Conservation (phyloP, 257 asterid genomes). For the Nicotiana paniculata region DNA sequence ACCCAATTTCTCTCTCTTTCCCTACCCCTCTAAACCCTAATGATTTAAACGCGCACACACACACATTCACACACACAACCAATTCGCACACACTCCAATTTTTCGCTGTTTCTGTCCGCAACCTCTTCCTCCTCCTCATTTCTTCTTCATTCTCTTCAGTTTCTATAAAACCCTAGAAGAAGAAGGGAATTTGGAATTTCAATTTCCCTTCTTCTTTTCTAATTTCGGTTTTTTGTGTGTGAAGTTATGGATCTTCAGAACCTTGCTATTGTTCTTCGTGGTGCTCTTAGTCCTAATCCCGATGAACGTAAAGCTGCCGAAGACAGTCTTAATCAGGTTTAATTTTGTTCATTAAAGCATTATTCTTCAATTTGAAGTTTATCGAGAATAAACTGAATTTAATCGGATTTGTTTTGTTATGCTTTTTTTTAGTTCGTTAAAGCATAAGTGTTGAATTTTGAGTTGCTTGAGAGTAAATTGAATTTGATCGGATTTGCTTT, state of each 20-base stretch:
- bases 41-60: conserved; percentile 12
- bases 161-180: neutral
- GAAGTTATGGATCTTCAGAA: conserved; percentile 71
- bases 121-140: neutral
- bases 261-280: conserved; percentile 62
- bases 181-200: neutral
- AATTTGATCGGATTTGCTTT: neutral
- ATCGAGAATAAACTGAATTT: neutral
- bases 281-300: conserved; percentile 81
- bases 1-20: neutral
- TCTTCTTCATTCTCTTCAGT: neutral
- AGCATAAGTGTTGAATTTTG: neutral
- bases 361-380: neutral
- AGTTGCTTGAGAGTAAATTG: neutral
- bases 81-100: conserved; percentile 1
- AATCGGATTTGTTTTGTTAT: neutral
- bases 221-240: too few species aligned
- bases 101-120: conserved; percentile 5
- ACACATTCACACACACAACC: neutral
- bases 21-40: conserved; percentile 16
- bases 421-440: neutral
- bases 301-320: conserved; percentile 87
- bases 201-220: too few species aligned
- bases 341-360: neutral
- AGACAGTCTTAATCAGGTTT: conserved; percentile 83